A percentile compares a stretch with the other conserved stretches of the same genome.
Evolutionary conservation across 2,329 filamentous ascomycete species (phyloP).

Genomic region (Leptographium wingfieldii): DNA sequence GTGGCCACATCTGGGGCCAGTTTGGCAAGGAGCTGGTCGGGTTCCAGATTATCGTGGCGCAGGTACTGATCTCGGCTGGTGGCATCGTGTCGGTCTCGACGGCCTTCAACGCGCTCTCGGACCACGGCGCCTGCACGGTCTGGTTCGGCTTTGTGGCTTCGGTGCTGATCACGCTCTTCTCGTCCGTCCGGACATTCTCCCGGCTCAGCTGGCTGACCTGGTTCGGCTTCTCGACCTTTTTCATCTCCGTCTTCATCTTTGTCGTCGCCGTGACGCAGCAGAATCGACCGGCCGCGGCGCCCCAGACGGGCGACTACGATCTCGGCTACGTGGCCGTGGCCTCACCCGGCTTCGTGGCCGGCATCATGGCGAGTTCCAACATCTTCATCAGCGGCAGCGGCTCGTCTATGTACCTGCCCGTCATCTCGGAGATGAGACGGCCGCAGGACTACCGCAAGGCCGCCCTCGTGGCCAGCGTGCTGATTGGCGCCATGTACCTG

Average conservation of each 20-base stretch:
- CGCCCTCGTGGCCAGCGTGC: conserved; percentile 33
- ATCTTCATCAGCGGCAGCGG: conserved; percentile 33
- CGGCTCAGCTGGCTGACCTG: conserved; percentile 35
- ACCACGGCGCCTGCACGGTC: conserved; percentile 9
- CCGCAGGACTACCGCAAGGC: conserved; percentile 47
- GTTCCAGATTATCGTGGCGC: conserved; percentile 37
- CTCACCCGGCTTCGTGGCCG: conserved; percentile 40
- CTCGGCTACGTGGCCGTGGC: conserved; percentile 33
- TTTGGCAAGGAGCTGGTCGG: conserved; percentile 39
- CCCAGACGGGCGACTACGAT: conserved; percentile 25
- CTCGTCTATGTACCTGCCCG: conserved; percentile 27
- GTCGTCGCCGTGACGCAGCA: conserved; percentile 29
- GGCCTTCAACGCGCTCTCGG: conserved; percentile 45
- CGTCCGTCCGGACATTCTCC: conserved; percentile 30
- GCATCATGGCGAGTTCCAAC: conserved; percentile 47
- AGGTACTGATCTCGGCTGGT: conserved; percentile 32
- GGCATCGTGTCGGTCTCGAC: conserved; percentile 49
- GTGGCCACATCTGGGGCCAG: conserved; percentile 37
- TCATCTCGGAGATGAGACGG: conserved; percentile 52
- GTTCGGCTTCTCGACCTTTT: conserved; percentile 42
- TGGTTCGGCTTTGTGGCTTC: conserved; percentile 46
- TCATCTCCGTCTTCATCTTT: conserved; percentile 42
- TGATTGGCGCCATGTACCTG: conserved; percentile 37
- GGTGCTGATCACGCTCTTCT: conserved; percentile 31
- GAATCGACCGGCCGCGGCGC: conserved; percentile 23